Percentiles rank a stretch among this genome's conserved stretches.
Evolutionary conservation across 257 asterid species (phyloP).

Genomic region (Echium plantagineum): DNA sequence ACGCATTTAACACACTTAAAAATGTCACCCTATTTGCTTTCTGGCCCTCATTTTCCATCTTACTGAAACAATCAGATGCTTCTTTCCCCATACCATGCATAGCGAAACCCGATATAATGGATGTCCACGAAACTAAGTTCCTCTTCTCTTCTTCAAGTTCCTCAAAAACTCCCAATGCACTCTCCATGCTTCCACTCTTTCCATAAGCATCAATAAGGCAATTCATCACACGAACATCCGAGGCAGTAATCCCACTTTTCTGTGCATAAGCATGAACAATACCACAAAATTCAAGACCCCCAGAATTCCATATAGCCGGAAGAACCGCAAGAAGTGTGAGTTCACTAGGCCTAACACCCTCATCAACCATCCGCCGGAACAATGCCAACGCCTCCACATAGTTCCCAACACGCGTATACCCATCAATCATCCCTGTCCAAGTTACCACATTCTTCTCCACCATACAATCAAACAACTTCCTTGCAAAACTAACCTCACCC

Average conservation of each 20-base stretch:
- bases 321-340: slow-evolving; percentile 54
- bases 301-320: slow-evolving; percentile 59
- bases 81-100: slow-evolving; percentile 68
- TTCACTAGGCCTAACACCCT: slow-evolving; percentile 44
- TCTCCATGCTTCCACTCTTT: slow-evolving; percentile 42
- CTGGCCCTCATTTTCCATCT: slow-evolving; percentile 33
- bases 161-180: slow-evolving; percentile 35
- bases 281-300: slow-evolving; percentile 38
- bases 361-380: slow-evolving; percentile 35
- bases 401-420: slow-evolving; percentile 38
- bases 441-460: slow-evolving; percentile 57
- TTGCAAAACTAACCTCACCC: slow-evolving; percentile 41
- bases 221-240: slow-evolving; percentile 52
- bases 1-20: slow-evolving; percentile 46
- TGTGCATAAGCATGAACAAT: slow-evolving; percentile 46
- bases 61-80: slow-evolving; percentile 35
- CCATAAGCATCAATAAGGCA: slow-evolving; percentile 64
- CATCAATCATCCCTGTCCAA: slow-evolving; percentile 71
- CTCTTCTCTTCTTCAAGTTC: slow-evolving; percentile 28
- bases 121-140: slow-evolving; percentile 69
- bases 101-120: slow-evolving; percentile 56
- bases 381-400: slow-evolving; percentile 37
- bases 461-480: slow-evolving; percentile 40
- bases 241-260: slow-evolving; percentile 36
- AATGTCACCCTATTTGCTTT: slow-evolving; percentile 52